These are phyloP conservation scores for Wickerhamomyces mucosus DNA, from an alignment of 805 yeast species.

Conservation along the genomic window DNA sequence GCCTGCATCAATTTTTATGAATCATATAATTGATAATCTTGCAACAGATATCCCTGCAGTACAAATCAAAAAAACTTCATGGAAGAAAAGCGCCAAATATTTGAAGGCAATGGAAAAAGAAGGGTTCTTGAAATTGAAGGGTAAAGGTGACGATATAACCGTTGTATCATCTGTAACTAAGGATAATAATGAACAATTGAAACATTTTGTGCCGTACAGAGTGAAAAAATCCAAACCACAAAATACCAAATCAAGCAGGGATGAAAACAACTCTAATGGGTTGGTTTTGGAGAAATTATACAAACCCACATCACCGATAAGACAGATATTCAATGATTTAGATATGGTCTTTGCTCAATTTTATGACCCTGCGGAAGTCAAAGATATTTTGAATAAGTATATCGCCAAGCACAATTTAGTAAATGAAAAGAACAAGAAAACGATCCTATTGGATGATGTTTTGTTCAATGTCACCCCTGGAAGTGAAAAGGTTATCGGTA, in stretches of 20 bases:
- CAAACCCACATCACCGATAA: slow-evolving; percentile 45
- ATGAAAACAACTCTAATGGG: slow-evolving; percentile 21
- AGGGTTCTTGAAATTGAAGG: slow-evolving; percentile 60
- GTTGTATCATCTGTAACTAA: slow-evolving; percentile 41
- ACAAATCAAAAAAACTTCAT: slow-evolving; percentile 69
- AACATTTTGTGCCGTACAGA: slow-evolving; percentile 56
- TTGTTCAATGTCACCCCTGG: slow-evolving; percentile 31
- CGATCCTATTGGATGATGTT: slow-evolving; percentile 44
- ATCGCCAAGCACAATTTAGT: slow-evolving; percentile 43
- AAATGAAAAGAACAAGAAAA: slow-evolving; percentile 40
- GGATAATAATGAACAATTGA: slow-evolving; percentile 36
- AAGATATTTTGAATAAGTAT: slow-evolving; percentile 43
- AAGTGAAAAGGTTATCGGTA: slow-evolving; percentile 19
- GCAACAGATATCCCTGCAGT: slow-evolving; percentile 53
- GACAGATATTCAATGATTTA: slow-evolving; percentile 35
- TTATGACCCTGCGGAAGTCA: slow-evolving; percentile 48
- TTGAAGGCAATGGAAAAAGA: slow-evolving; percentile 80
- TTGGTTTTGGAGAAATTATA: slow-evolving; percentile 43
- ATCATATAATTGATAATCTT: slow-evolving; percentile 58
- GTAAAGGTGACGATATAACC: slow-evolving; percentile 74
- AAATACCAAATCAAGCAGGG: slow-evolving; percentile 6
- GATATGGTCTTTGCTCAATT: slow-evolving; percentile 28
- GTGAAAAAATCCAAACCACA: slow-evolving; percentile 16
- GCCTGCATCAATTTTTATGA: slow-evolving; percentile 64
- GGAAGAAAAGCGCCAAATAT: slow-evolving; percentile 84